Conservation (phyloP, 2,329 filamentous ascomycete genomes). For the Rasamsonia emersonii region DNA sequence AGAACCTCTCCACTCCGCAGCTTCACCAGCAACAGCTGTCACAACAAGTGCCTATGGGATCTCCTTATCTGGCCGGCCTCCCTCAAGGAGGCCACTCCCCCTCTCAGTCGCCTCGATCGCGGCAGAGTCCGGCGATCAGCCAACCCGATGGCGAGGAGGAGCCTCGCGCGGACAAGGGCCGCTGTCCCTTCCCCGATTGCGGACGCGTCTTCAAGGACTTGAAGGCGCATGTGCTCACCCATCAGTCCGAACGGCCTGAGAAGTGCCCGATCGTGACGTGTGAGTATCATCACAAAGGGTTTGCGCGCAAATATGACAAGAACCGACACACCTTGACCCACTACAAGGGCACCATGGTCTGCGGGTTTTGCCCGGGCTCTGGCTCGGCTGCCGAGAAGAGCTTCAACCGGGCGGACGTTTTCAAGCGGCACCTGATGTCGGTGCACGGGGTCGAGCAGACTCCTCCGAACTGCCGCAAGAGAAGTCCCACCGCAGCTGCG, state of each 20-base stretch:
- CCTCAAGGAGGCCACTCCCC: conserved; percentile 58
- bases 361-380: conserved; percentile 84
- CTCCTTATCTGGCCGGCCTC: conserved; percentile 57
- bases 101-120: conserved; percentile 56
- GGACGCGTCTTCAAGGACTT: conserved; percentile 83
- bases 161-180: conserved; percentile 50
- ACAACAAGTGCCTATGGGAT: conserved; percentile 31
- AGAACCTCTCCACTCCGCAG: conserved; percentile 20
- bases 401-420: conserved; percentile 91
- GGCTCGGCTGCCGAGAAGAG: conserved; percentile 87
- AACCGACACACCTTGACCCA: conserved; percentile 90
- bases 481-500: conserved; percentile 38
- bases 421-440: conserved; percentile 85
- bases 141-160: conserved; percentile 57
- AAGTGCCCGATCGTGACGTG: conserved; percentile 90
- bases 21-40: conserved; percentile 17
- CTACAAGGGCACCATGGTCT: conserved; percentile 97
- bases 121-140: conserved; percentile 51
- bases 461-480: conserved; percentile 83
- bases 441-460: conserved; percentile 91
- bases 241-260: conserved; percentile 81
- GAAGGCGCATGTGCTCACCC: conserved; percentile 90
- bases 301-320: conserved; percentile 93
- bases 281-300: conserved; percentile 87
- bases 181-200: conserved; percentile 76